phyloP scores from a whole-genome alignment of 768 basidiomycete species.

The Infundibulicybe gibba region DNA sequence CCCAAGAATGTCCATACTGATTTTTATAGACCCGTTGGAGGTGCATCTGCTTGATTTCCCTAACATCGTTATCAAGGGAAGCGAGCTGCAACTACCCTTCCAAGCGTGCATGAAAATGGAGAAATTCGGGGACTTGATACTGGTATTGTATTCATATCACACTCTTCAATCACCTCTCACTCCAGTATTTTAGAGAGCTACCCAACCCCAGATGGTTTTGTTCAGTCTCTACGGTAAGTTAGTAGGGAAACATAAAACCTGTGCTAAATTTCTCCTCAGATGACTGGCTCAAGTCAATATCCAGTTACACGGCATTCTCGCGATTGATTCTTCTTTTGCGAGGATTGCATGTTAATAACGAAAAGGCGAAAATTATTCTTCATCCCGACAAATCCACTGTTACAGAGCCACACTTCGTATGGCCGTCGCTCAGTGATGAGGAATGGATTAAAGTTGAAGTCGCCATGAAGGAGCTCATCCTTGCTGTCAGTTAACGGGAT shows the following conservation, averaged over 20 bases:
- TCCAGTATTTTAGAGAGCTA: slow-evolving; percentile 62
- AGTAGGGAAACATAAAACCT: not conserved
- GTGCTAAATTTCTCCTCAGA: slow-evolving; percentile 38
- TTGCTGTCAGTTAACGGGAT: slow-evolving; percentile 52
- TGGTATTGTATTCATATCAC: slow-evolving; percentile 39
- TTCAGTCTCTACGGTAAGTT: slow-evolving; percentile 88
- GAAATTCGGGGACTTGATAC: slow-evolving; percentile 97
- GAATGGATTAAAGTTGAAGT: slow-evolving; percentile 99
- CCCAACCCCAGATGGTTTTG: slow-evolving; percentile 98
- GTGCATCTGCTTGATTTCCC: slow-evolving; percentile 99
- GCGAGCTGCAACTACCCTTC: slow-evolving; percentile 97
- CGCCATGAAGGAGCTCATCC: slow-evolving; percentile 95
- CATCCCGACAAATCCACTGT: slow-evolving; percentile 97
- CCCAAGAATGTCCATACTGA: slow-evolving; percentile 4
- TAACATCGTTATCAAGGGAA: slow-evolving; percentile 99
- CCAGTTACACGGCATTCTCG: slow-evolving; percentile 98
- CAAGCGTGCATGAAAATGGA: slow-evolving; percentile 99
- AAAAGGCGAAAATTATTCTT: slow-evolving; percentile 98
- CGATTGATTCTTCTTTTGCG: slow-evolving; percentile 95
- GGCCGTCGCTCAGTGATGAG: slow-evolving; percentile 90
- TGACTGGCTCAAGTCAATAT: slow-evolving; percentile 99
- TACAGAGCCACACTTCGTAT: slow-evolving; percentile 96
- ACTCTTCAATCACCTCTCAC: not conserved
- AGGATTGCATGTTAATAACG: slow-evolving; percentile 97
- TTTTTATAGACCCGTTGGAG: slow-evolving; percentile 76